Base-by-base conservation (phyloP, 2,329 filamentous ascomycete species). In the Beauveria asiatica region DNA sequence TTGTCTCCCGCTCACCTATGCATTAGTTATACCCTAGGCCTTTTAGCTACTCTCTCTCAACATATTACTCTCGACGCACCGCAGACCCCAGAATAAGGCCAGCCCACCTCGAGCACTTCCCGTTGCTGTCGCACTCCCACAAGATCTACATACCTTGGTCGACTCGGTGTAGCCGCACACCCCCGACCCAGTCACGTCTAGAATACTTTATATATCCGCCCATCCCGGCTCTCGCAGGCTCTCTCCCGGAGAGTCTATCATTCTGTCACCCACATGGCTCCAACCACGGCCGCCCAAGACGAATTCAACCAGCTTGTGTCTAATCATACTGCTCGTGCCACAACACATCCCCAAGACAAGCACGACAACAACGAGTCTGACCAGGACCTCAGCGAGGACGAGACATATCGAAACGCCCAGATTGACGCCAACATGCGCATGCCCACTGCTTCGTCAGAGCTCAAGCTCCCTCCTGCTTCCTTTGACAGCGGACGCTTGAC, bases 401-500 rank as follows among this genome's bases (percentile, higher is more conserved):
- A 84, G 67, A 67, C 69, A 13, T 79, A 78, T 67, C 80, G 78
- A 63, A 76, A 80, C 70, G 65, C 74, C 46, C 78, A 83, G 68
- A 83, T 87, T 70, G 80, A 87, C 71, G 80, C 80, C 66, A 82
- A 80, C 67, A 87, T 88, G 83, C 79, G 86, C 67, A 85, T 85
- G 72, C 81, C 85, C 57, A 78, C 80, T 62, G 69, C 64, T 63
- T 80, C 71, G 73, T 67, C 70, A 62, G 78, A 78, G 61, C 73
- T 89, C 68, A 81, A 80, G 69, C 82, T 89, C 62, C 84, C 84
- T 16, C 84, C 83, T 10, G 76, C 77, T 13, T 80, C 78, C 60
- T 87, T 87, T 68, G 83, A 89, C 71, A 83, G 78, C 57, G 86
- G 87, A 61, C 82, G 84, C 65, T 86, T 89, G 66, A 93, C 89